These are phyloP conservation scores for Dioscorea alata DNA, from an alignment of 106 monocot genomes.

Conservation along the genomic window DNA sequence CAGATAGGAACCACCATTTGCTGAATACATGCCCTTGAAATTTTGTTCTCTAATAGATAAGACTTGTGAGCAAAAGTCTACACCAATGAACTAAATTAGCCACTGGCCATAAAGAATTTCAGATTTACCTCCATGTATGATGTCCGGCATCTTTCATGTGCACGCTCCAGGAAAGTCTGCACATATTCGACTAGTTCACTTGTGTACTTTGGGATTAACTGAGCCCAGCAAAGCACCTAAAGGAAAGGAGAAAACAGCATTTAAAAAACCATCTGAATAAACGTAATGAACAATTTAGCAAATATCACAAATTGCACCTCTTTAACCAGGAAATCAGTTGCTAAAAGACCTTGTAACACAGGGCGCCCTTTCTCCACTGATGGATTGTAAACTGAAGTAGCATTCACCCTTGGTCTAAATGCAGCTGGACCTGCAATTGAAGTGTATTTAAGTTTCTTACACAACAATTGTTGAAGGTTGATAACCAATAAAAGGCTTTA, in stretches of 20 bases:
- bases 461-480: too few species aligned
- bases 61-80: not conserved
- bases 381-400: slow-evolving; percentile 49
- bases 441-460: too few species aligned
- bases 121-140: slow-evolving; percentile 85
- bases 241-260: not conserved
- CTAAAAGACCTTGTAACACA: slow-evolving; percentile 89
- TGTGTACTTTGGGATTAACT: slow-evolving; percentile 89
- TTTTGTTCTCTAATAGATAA: not conserved
- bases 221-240: slow-evolving; percentile 93
- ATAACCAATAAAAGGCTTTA: too few species aligned
- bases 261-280: not conserved
- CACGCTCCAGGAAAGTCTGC: slow-evolving; percentile 86
- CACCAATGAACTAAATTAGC: slow-evolving; percentile 4
- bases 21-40: too few species aligned
- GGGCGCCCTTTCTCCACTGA: slow-evolving; percentile 79
- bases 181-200: slow-evolving; percentile 95
- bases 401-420: slow-evolving; percentile 78
- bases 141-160: slow-evolving; percentile 90
- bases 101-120: too few species aligned
- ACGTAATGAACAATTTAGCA: slow-evolving; percentile 2
- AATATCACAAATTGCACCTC: slow-evolving; percentile 44
- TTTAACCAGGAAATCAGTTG: slow-evolving; percentile 81
- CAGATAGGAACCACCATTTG: too few species aligned
- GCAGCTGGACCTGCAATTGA: slow-evolving; percentile 76